Percentiles rank a stretch among this genome's conserved stretches.
phyloP scores from a whole-genome alignment of 139 green algal genomes.

The Tetratostichococcus sp. region DNA sequence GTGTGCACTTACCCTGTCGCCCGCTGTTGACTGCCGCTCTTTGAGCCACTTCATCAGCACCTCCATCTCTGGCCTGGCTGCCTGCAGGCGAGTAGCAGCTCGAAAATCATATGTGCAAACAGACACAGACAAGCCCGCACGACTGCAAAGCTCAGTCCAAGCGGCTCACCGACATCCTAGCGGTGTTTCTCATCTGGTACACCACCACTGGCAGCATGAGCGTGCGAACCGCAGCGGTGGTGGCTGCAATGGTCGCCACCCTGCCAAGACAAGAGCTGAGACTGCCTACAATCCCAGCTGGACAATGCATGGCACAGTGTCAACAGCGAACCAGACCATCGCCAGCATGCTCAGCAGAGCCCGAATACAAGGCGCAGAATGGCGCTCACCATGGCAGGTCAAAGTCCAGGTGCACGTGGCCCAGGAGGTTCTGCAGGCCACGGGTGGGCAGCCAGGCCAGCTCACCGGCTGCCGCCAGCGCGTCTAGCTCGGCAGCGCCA shows the following conservation, averaged over 20 bases:
- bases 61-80: constrained; percentile 53
- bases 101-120: neutral
- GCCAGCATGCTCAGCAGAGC: too few species aligned
- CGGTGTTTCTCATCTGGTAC: constrained; percentile 54
- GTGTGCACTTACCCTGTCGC: neutral
- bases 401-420: constrained; percentile 33
- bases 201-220: constrained; percentile 63
- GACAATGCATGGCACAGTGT: too few species aligned
- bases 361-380: neutral
- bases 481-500: constrained; percentile 28
- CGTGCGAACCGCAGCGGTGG: constrained; percentile 48
- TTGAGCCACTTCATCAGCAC: constrained; percentile 47
- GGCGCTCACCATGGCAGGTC: constrained; percentile 57
- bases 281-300: too few species aligned
- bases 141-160: too few species aligned
- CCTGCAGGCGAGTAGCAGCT: constrained; percentile 15
- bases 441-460: constrained; percentile 42
- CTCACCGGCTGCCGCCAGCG: constrained; percentile 36
- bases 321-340: too few species aligned
- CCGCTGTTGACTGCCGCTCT: constrained; percentile 32
- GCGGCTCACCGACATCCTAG: constrained; percentile 58
- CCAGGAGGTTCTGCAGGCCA: constrained; percentile 52
- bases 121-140: neutral
- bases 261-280: neutral
- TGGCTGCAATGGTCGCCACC: constrained; percentile 38